These are phyloP conservation scores for Akanthomyces uredinophilus DNA, from an alignment of 2,329 filamentous ascomycete genomes.

Conservation along the genomic window DNA sequence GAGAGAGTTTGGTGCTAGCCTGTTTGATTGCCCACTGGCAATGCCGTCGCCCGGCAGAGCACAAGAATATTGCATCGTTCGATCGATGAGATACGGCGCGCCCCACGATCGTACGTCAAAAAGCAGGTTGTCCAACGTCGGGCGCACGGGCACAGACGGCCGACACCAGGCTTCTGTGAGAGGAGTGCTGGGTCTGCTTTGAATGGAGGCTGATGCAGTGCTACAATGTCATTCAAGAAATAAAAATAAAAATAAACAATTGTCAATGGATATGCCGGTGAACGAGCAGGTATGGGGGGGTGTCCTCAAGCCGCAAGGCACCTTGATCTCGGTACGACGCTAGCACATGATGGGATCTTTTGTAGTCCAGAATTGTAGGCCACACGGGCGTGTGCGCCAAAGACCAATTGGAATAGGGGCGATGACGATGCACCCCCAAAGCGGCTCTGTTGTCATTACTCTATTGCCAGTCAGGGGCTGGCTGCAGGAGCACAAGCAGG, in stretches of 20 bases:
- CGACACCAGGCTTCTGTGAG: background rate
- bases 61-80: background rate
- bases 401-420: background rate
- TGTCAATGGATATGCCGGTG: background rate
- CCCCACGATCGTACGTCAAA: background rate
- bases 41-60: background rate
- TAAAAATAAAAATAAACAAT: background rate
- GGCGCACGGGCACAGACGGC: background rate
- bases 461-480: background rate
- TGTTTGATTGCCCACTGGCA: background rate
- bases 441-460: background rate
- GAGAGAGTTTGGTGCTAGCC: background rate
- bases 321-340: background rate
- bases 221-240: too few species aligned
- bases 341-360: background rate
- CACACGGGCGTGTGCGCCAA: background rate
- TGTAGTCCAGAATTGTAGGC: background rate
- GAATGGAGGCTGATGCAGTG: too few species aligned
- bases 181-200: too few species aligned
- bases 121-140: background rate
- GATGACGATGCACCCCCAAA: background rate
- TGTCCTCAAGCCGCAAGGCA: background rate
- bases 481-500: background rate
- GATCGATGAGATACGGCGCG: constrained; percentile 5
- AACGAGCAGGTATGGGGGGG: background rate